These are phyloP conservation scores for Serendipita sp. DNA, from an alignment of 768 basidiomycete species.

Conservation along the genomic window DNA sequence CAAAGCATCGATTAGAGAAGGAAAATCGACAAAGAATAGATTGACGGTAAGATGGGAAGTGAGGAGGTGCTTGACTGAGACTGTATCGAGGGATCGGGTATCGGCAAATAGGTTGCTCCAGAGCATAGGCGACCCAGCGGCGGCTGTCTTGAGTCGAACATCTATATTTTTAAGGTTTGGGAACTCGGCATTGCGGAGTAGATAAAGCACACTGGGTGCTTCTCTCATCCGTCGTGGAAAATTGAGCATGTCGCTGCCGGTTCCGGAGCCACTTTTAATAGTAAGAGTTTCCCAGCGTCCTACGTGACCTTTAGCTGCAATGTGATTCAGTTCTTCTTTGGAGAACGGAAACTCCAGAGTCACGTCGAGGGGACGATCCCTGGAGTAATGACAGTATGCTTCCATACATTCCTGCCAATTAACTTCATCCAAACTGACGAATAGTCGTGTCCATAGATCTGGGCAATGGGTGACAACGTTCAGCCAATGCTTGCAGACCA, in stretches of 20 bases:
- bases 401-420: background rate
- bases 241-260: background rate
- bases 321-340: background rate
- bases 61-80: background rate
- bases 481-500: background rate
- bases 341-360: background rate
- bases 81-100: background rate
- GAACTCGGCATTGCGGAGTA: background rate
- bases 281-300: background rate
- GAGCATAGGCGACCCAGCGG: background rate
- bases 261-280: background rate
- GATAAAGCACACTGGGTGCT: background rate
- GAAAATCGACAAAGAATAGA: background rate
- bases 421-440: background rate
- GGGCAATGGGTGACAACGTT: background rate
- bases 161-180: background rate
- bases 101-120: constrained; percentile 2
- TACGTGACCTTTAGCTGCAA: background rate
- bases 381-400: background rate
- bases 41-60: background rate
- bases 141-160: background rate
- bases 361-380: background rate
- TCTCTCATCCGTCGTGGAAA: background rate
- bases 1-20: background rate
- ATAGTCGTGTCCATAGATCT: background rate